A percentile compares a stretch with the other conserved stretches of the same genome.
phyloP scores from a whole-genome alignment of 768 basidiomycete species.

The Rhodotorula graminis region DNA sequence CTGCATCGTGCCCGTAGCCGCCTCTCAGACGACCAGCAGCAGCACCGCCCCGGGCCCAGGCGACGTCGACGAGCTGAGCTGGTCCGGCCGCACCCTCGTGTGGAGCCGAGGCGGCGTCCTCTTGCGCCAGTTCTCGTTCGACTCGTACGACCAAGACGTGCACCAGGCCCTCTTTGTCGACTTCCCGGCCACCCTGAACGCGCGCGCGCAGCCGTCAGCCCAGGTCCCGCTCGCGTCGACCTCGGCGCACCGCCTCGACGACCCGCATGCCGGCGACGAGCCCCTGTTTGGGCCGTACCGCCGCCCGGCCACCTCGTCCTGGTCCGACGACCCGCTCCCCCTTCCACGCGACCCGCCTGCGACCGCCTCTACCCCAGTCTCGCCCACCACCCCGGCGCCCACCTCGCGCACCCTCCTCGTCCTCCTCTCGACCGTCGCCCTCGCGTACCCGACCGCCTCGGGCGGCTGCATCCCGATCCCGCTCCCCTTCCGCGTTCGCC shows the following conservation, averaged over 20 bases:
- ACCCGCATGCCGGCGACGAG: not conserved
- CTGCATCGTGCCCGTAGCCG: not conserved
- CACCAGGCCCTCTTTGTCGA: slow-evolving; percentile 5
- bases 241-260: not conserved
- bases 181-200: not conserved
- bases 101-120: not conserved
- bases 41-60: not conserved
- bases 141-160: not conserved
- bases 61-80: slow-evolving; percentile 2
- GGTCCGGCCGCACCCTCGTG: not conserved
- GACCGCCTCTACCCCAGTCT: not conserved
- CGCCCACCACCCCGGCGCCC: accelerated
- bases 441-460: not conserved
- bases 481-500: slow-evolving; percentile 20
- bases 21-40: too few relatives aligned
- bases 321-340: slow-evolving; percentile 26
- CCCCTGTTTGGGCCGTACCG: slow-evolving; percentile 18
- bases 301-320: not conserved
- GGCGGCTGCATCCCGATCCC: slow-evolving; percentile 24
- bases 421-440: slow-evolving; percentile 25
- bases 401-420: slow-evolving; percentile 8
- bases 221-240: not conserved
- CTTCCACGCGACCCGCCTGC: slow-evolving; percentile 7
- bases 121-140: not conserved
- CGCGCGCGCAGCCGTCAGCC: too few relatives aligned